Evolutionary conservation across 352 stramenopile species (phyloP).

Genomic region (Pythium brachiatum): DNA sequence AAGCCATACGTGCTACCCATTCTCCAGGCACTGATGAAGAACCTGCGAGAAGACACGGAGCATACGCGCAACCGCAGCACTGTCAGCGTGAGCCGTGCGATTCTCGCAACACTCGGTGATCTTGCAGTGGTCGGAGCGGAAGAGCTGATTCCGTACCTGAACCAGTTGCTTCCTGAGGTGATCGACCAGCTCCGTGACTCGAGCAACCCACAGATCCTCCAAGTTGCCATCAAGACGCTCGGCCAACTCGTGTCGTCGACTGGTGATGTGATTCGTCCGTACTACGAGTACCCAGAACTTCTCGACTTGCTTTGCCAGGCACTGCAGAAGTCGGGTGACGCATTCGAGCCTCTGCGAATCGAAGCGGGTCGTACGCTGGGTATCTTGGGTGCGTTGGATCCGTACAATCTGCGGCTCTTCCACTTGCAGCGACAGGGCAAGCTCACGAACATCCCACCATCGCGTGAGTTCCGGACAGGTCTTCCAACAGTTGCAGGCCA

Average conservation of each 20-base stretch:
- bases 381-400: slow-evolving; percentile 78
- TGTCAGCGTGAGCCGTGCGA: slow-evolving; percentile 80
- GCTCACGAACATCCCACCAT: slow-evolving; percentile 53
- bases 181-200: slow-evolving; percentile 86
- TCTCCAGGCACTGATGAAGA: slow-evolving; percentile 84
- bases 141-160: slow-evolving; percentile 77
- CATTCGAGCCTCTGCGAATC: slow-evolving; percentile 71
- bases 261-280: slow-evolving; percentile 81
- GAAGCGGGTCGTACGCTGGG: slow-evolving; percentile 80
- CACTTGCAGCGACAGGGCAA: slow-evolving; percentile 81
- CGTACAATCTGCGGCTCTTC: slow-evolving; percentile 83
- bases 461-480: slow-evolving; percentile 65
- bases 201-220: slow-evolving; percentile 81
- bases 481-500: slow-evolving; percentile 26
- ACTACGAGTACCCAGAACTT: slow-evolving; percentile 83
- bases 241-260: slow-evolving; percentile 81
- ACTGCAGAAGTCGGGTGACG: slow-evolving; percentile 77
- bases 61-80: slow-evolving; percentile 73
- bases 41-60: slow-evolving; percentile 79
- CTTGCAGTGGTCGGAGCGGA: slow-evolving; percentile 76
- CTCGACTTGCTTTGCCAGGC: slow-evolving; percentile 75
- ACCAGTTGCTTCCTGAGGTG: slow-evolving; percentile 82
- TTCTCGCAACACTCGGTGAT: slow-evolving; percentile 79
- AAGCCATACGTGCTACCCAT: slow-evolving; percentile 87
- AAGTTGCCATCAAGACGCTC: slow-evolving; percentile 84